These are phyloP conservation scores for Pichia kluyveri DNA, from an alignment of 805 yeast genomes.

Conservation along the genomic window DNA sequence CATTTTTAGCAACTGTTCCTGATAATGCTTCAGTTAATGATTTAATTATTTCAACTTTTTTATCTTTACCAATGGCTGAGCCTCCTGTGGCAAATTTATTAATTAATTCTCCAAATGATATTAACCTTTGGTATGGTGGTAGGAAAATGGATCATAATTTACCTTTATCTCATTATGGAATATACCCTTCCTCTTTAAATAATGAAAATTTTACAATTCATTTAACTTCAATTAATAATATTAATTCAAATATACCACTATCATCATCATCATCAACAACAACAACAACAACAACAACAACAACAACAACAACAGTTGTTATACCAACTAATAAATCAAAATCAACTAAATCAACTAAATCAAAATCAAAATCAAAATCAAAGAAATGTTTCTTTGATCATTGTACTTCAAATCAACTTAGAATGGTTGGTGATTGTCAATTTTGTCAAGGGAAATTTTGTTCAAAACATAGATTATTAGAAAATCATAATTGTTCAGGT, in stretches of 20 bases:
- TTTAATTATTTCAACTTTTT: constrained; percentile 37
- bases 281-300: too few relatives aligned
- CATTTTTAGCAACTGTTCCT: constrained; percentile 32
- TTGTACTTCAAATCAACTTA: constrained; percentile 57
- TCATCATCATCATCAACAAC: too few relatives aligned
- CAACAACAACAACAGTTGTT: too few relatives aligned
- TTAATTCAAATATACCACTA: not conserved
- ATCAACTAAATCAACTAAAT: constrained; percentile 3
- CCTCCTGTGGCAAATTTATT: constrained; percentile 13
- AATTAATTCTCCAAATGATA: constrained; percentile 6
- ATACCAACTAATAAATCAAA: not conserved
- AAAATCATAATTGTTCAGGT: constrained; percentile 75
- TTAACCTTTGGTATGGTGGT: constrained; percentile 27
- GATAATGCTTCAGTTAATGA: constrained; percentile 45
- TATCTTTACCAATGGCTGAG: constrained; percentile 21
- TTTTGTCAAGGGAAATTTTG: constrained; percentile 82
- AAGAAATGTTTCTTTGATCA: constrained; percentile 40
- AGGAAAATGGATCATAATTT: constrained; percentile 22
- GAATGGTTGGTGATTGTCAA: constrained; percentile 75
- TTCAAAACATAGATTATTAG: constrained; percentile 78
- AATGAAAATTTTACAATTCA: constrained; percentile 20
- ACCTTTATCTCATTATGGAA: constrained; percentile 21
- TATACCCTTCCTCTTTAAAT: constrained; percentile 13
- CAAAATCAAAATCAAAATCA: constrained; percentile 31
- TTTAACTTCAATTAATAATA: constrained; percentile 13